phyloP scores from a whole-genome alignment of 139 green algal genomes.

The Chlorella sp. region DNA sequence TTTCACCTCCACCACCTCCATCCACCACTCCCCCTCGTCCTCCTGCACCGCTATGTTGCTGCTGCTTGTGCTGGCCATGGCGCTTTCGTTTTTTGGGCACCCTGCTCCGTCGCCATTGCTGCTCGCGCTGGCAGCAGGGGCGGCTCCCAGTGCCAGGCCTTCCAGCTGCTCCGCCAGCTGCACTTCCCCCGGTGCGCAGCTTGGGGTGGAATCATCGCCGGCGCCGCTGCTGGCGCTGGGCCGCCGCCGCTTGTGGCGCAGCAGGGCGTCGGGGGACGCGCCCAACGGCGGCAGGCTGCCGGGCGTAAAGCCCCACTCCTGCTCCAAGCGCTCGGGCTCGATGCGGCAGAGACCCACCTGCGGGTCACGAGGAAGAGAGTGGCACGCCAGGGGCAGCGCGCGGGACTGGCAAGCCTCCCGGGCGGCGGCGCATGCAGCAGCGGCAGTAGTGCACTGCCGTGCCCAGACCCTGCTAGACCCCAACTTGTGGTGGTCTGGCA shows the following conservation, averaged over 20 bases:
- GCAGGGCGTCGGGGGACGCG: slow-evolving; percentile 64
- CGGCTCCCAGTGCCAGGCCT: background rate
- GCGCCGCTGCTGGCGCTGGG: background rate
- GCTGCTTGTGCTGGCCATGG: background rate
- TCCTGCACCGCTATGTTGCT: background rate
- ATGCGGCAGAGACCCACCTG: slow-evolving; percentile 57
- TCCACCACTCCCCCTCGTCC: background rate
- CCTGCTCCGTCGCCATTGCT: background rate
- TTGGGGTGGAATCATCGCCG: background rate
- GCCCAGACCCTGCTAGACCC: background rate
- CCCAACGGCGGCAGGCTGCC: slow-evolving; percentile 60
- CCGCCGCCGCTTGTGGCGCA: slow-evolving; percentile 35
- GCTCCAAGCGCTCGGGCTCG: slow-evolving; percentile 7
- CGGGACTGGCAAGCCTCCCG: no score
- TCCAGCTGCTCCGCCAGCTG: background rate
- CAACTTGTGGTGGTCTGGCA: no score
- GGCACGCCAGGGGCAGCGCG: background rate
- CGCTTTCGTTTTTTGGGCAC: no score
- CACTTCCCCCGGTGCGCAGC: no score
- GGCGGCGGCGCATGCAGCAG: no score
- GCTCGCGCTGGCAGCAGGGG: background rate
- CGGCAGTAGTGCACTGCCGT: no score
- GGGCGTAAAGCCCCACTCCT: slow-evolving; percentile 29
- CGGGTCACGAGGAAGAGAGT: slow-evolving; percentile 1
- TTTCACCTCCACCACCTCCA: slow-evolving; percentile 80